Base-by-base conservation (phyloP, 257 asterid genomes). In the Cynanchum wilfordii region DNA sequence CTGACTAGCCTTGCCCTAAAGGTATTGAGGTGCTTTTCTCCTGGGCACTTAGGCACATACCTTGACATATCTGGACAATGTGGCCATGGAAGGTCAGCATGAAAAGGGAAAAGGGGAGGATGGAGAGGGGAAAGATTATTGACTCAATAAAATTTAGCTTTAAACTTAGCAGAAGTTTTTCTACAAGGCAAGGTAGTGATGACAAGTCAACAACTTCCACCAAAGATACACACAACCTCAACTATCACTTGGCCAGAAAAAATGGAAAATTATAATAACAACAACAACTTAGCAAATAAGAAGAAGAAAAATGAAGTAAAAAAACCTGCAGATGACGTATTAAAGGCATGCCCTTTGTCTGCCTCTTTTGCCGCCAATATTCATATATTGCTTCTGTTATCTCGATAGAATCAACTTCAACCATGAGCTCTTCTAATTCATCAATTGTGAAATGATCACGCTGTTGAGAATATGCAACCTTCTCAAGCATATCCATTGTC, bases 301-400 rank as follows among this genome's bases (percentile, higher is more conserved):
- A 33, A 67, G 52, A 65, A 65, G 44, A 62, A 65, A 66, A 3
- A 13, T 27, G 44, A 72, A 59, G 45, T 33, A 71, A 22, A 59
- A 54, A 7, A 84, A 94, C 99, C 97, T 94, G 97, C 71, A 94
- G 80, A 81, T 94, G 97, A 66, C 97, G 90, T 67, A 91, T 79
- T 76, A 94, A 78, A 17, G 99, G 81, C 95, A 88, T 91, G 82
- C 90, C 89, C 72, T 78, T 84, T 70, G 84, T 90, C 84, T 84
- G 86, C 82, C 95, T 86, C 90, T 88, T 94, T 78, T 77, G 83
- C 79, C 70, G 82, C 99, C 99, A 94, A 79, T 91, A 87, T 62
- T 80, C 86, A 77, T 90, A 86, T 69, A 94, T 76, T 66, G 76
- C 81, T 75, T 85, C 84, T 29, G 82, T 86, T 71, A 83, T 82